Conservation (phyloP, 2,329 filamentous ascomycete species). For the Stemphylium beticola region DNA sequence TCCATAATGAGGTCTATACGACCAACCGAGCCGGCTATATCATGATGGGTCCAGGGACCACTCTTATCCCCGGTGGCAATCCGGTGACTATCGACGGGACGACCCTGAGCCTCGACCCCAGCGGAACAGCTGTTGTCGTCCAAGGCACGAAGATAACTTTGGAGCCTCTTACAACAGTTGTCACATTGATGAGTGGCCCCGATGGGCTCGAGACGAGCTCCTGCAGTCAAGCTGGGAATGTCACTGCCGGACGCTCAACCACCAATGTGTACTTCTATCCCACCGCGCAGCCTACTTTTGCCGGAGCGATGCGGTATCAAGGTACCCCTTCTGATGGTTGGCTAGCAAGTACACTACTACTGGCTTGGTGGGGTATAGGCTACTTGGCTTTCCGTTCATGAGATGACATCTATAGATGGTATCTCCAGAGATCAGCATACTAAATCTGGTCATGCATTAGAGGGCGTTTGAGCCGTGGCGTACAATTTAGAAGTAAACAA, state of each 20-base stretch:
- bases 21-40: slow-evolving; percentile 54
- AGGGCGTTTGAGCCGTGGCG: slow-evolving; percentile 9
- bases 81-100: slow-evolving; percentile 43
- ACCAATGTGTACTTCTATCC: slow-evolving; percentile 1
- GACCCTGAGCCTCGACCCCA: slow-evolving; percentile 39
- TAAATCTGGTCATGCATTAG: slow-evolving; percentile 16
- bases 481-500: background rate
- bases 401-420: background rate
- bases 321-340: slow-evolving; percentile 5
- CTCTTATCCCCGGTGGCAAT: slow-evolving; percentile 46
- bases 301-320: slow-evolving; percentile 3
- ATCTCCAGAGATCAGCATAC: background rate
- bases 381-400: slow-evolving; percentile 26
- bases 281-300: slow-evolving; percentile 10
- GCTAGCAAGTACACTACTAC: slow-evolving; percentile 18
- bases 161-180: slow-evolving; percentile 30
- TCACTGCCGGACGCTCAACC: slow-evolving; percentile 2
- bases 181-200: slow-evolving; percentile 18
- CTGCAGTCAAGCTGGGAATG: background rate
- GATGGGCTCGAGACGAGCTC: background rate
- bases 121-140: slow-evolving; percentile 35
- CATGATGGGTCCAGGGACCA: slow-evolving; percentile 47
- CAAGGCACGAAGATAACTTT: slow-evolving; percentile 32
- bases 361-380: slow-evolving; percentile 21
- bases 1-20: slow-evolving; percentile 47